A percentile compares a stretch with the other conserved stretches of the same genome.
These are phyloP conservation scores for Backusella tuberculispora DNA, from an alignment of 192 early-diverging fungal species.

Conservation along the genomic window DNA sequence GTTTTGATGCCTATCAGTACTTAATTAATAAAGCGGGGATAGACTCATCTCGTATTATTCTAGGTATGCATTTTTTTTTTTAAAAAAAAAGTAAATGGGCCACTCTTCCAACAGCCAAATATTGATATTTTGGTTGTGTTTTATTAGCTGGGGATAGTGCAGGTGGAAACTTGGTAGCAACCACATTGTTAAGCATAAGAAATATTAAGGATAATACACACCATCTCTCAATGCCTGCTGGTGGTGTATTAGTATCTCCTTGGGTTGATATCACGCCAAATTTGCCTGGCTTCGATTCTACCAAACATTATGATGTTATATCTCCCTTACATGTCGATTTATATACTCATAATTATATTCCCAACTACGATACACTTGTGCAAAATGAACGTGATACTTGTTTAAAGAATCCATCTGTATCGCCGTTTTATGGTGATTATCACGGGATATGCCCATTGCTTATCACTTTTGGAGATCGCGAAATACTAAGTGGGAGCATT, in stretches of 20 bases:
- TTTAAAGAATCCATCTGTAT: conserved; percentile 1
- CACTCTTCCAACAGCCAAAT: not conserved
- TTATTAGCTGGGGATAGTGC: conserved; percentile 21
- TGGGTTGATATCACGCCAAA: conserved; percentile 10
- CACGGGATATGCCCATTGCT: not conserved
- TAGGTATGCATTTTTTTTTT: not conserved
- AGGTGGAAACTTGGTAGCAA: conserved; percentile 22
- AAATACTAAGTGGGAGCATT: conserved; percentile 17
- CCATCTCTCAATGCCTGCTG: conserved; percentile 18
- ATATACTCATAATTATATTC: not conserved
- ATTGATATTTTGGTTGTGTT: not conserved
- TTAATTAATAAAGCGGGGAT: not conserved
- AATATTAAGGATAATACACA: not conserved
- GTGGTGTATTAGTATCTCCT: conserved; percentile 10
- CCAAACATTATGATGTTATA: not conserved
- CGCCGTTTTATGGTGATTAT: conserved; percentile 22
- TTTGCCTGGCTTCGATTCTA: not conserved
- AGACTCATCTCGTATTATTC: not conserved
- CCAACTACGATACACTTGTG: not conserved
- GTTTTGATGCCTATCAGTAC: conserved; percentile 16
- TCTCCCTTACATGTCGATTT: not conserved
- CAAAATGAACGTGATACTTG: not conserved
- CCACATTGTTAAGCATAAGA: not conserved
- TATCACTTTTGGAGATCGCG: conserved; percentile 18
- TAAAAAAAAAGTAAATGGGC: too few relatives aligned